Evolutionary conservation across 1,284 basidiomycete species (phyloP).

Genomic region (Phellinidium pouzarii): DNA sequence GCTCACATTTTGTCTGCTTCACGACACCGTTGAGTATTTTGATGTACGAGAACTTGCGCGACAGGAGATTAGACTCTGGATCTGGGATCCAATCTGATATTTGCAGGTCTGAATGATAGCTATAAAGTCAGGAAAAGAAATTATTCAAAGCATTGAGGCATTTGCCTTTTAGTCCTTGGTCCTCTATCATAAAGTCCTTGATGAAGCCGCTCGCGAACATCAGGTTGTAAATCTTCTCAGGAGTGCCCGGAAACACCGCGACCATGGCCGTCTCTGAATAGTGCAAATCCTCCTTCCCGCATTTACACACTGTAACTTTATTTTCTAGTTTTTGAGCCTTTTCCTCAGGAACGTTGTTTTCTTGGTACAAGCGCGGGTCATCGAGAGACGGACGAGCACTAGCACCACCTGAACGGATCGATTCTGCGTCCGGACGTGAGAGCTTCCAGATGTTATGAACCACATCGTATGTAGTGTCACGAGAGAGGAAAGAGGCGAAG

Average conservation of each 20-base stretch:
- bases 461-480: slow-evolving; percentile 95
- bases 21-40: slow-evolving; percentile 86
- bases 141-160: slow-evolving; percentile 17
- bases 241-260: slow-evolving; percentile 77
- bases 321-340: slow-evolving; percentile 1
- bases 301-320: slow-evolving; percentile 72
- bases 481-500: slow-evolving; percentile 93
- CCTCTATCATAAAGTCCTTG: slow-evolving; percentile 84
- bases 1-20: slow-evolving; percentile 91
- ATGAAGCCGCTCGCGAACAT: slow-evolving; percentile 96
- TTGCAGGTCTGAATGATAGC: slow-evolving; percentile 64
- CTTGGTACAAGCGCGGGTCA: slow-evolving; percentile 19
- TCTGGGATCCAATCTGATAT: slow-evolving; percentile 85
- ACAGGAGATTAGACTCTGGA: slow-evolving; percentile 57
- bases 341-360: slow-evolving; percentile 20
- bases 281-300: slow-evolving; percentile 69
- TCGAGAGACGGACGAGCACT: slow-evolving; percentile 22
- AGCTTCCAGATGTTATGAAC: slow-evolving; percentile 95
- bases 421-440: slow-evolving; percentile 69
- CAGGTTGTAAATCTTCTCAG: slow-evolving; percentile 92
- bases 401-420: slow-evolving; percentile 29
- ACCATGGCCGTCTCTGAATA: slow-evolving; percentile 73
- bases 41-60: slow-evolving; percentile 90
- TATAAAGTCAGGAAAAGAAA: not conserved
- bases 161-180: slow-evolving; percentile 87